phyloP scores from a whole-genome alignment of 345 rosid genomes.

The Erysimum cheiranthoides region DNA sequence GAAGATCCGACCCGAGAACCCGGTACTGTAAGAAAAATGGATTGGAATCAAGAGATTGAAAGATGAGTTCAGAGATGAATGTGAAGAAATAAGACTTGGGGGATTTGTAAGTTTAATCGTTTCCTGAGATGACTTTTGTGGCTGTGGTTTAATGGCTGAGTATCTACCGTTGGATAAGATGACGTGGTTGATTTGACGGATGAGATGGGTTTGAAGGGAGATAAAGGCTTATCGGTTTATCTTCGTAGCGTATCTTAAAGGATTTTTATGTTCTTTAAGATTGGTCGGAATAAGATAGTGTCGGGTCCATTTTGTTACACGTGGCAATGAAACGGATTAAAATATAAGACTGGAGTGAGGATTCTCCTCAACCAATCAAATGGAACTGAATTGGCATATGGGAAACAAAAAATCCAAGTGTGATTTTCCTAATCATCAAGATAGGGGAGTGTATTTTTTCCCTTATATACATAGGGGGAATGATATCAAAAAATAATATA shows the following conservation, averaged over 20 bases:
- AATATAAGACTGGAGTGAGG: slow-evolving; percentile 5
- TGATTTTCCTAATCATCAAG: slow-evolving; percentile 17
- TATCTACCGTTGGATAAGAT: slow-evolving; percentile 32
- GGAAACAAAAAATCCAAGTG: slow-evolving; percentile 3
- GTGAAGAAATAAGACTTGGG: slow-evolving; percentile 29
- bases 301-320: slow-evolving; percentile 48
- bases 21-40: slow-evolving; percentile 3
- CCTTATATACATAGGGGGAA: too few species aligned
- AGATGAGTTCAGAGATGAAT: slow-evolving; percentile 31
- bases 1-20: slow-evolving; percentile 39
- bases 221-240: slow-evolving; percentile 54
- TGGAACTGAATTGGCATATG: not conserved
- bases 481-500: too few species aligned
- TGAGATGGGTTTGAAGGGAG: slow-evolving; percentile 41
- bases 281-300: slow-evolving; percentile 62
- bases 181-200: slow-evolving; percentile 30
- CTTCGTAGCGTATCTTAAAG: slow-evolving; percentile 56
- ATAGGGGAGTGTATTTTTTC: not conserved
- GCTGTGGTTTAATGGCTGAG: slow-evolving; percentile 52
- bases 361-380: slow-evolving; percentile 30
- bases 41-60: slow-evolving; percentile 44
- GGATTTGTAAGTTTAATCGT: slow-evolving; percentile 43
- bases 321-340: slow-evolving; percentile 19
- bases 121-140: slow-evolving; percentile 50
- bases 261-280: slow-evolving; percentile 52